Evolutionary conservation across 108 stramenopile species (phyloP).

Genomic region (Epithemia pelagica): DNA sequence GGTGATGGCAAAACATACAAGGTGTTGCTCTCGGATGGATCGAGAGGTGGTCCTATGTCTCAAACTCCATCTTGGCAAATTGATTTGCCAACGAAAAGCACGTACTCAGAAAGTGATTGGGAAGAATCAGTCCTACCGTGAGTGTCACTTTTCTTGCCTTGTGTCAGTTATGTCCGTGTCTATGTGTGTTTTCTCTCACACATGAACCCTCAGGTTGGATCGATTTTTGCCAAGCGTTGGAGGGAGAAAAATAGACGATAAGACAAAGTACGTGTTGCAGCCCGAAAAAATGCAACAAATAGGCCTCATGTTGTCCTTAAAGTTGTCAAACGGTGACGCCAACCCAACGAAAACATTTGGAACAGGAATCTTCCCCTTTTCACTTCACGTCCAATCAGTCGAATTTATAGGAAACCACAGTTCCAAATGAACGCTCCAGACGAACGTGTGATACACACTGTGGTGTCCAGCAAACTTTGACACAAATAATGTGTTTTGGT

Average conservation of each 20-base stretch:
- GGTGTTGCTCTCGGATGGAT: conserved; percentile 50
- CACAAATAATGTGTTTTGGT: too few relatives aligned
- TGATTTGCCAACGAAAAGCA: conserved; percentile 40
- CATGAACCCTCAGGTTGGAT: not conserved
- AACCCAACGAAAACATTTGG: conserved; percentile 71
- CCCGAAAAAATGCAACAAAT: conserved; percentile 47
- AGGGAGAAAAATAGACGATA: conserved; percentile 16
- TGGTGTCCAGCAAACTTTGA: too few relatives aligned
- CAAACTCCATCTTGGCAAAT: conserved; percentile 53
- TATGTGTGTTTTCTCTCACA: not conserved
- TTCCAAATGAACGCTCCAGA: too few relatives aligned
- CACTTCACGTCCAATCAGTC: conserved; percentile 43
- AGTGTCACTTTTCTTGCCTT: conserved; percentile 32
- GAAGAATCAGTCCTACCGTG: conserved; percentile 33
- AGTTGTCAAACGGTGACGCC: conserved; percentile 48
- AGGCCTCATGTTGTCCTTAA: conserved; percentile 65
- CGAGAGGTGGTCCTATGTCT: conserved; percentile 36
- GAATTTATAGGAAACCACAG: conserved; percentile 26
- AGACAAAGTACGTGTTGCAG: conserved; percentile 30
- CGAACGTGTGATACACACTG: too few relatives aligned
- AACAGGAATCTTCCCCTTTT: conserved; percentile 59
- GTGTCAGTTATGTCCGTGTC: conserved; percentile 11
- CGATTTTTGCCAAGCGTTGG: not conserved
- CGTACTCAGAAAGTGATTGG: conserved; percentile 8
- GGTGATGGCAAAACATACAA: conserved; percentile 79